phyloP scores from a whole-genome alignment of 768 basidiomycete species.

The Kwoniella botswanensis region DNA sequence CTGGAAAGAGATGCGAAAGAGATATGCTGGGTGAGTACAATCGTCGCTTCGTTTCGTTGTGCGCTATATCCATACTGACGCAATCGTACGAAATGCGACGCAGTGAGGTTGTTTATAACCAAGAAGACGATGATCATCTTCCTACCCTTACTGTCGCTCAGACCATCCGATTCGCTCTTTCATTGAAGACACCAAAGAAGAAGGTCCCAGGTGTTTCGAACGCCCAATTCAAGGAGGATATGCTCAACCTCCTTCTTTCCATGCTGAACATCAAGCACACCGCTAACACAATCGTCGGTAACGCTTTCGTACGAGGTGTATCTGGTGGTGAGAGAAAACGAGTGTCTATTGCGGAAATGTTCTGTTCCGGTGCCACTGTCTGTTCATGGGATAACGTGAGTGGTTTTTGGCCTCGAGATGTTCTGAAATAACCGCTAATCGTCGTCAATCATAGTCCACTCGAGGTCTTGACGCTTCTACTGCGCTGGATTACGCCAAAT shows the following conservation, averaged over 20 bases:
- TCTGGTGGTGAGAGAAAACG: conserved; percentile 63
- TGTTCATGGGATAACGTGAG: conserved; percentile 68
- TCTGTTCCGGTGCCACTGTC: conserved; percentile 55
- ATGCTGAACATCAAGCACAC: conserved; percentile 65
- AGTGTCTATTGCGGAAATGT: conserved; percentile 61
- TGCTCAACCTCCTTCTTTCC: conserved; percentile 61
- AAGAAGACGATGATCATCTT: conserved; percentile 85
- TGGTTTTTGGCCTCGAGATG: conserved; percentile 14
- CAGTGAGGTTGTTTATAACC: conserved; percentile 60
- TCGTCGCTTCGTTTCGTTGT: conserved; percentile 60
- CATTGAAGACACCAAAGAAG: conserved; percentile 68
- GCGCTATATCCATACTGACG: conserved; percentile 38
- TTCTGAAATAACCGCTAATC: conserved; percentile 37
- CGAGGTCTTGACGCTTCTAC: conserved; percentile 69
- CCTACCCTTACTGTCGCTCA: conserved; percentile 68
- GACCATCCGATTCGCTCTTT: conserved; percentile 65
- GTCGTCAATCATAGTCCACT: conserved; percentile 21
- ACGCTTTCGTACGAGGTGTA: conserved; percentile 61
- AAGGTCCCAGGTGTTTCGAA: conserved; percentile 65
- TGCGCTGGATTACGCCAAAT: conserved; percentile 81
- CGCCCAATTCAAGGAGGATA: conserved; percentile 57
- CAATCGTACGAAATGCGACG: not conserved
- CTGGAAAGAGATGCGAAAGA: conserved; percentile 67
- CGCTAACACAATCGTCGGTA: conserved; percentile 59
- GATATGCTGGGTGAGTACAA: conserved; percentile 76